Base-by-base conservation (phyloP, 495 filamentous ascomycete genomes). In the Talaromyces trachyspermus region DNA sequence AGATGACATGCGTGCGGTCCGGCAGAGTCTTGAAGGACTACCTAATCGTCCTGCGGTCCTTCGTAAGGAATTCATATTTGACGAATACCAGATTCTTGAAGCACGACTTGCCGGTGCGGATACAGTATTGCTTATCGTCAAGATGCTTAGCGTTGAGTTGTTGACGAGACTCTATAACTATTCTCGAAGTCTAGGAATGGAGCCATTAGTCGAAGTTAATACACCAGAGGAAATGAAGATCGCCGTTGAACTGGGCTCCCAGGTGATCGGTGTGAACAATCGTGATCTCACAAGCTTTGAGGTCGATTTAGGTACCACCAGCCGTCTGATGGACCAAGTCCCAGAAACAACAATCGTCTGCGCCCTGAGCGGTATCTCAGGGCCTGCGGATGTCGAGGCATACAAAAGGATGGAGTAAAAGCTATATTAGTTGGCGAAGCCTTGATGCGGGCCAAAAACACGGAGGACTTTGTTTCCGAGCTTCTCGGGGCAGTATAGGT, bases 261-360 rank as follows among this genome's bases (percentile, higher is more conserved):
- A 89, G 61, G 89, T 94, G 19, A 95, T 99, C 56, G 92, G 92
- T 7, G 92, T 99, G 55, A 99, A 99, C 65, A 99, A 99, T 65
- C 77, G 92, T 32, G 91, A 99, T 56, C 75, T 99, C 5, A 89
- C 89, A 45, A 95, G 78, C 59, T 99, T 99, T 49, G 89, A 95
- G 58, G 92, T 99, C 12, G 92, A 99, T 58, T 78, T 97, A 8
- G 85, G 88, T 38, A 99, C 94, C 6, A 97, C 92, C 0, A 91
- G 86, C 56, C 79, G 94, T 2, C 71, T 99, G 22, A 88, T 95
- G 64, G 83, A 82, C 49, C 81, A 88, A 61, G 88, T 95, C 2
- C 79, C 88, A 9, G 75, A 82, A 48, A 86, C 79, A 36, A 95
- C 89, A n/a, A 83, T 95, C 53, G 82, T 99, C 10, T 94, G 87